Evolutionary conservation across 345 rosid genomes (phyloP).

Genomic region (Lenwebbia sp.): DNA sequence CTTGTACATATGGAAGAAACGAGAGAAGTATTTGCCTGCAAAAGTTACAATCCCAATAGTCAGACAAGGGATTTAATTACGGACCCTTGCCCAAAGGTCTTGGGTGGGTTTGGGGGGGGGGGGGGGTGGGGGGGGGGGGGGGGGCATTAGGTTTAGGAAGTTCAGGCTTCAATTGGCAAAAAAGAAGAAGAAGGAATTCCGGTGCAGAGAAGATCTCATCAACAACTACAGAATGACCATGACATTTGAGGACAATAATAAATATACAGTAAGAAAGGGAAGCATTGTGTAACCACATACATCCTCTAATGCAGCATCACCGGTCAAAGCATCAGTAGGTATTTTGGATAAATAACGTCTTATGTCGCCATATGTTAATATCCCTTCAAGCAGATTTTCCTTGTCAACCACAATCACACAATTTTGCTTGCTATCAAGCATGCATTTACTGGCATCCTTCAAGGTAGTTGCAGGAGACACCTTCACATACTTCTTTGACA

Average conservation of each 20-base stretch:
- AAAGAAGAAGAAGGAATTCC: not conserved
- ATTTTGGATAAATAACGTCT: conserved; percentile 42
- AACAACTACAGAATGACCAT: not conserved
- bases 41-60: not conserved
- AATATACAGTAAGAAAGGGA: not conserved
- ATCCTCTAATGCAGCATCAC: conserved; percentile 36
- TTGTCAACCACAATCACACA: conserved; percentile 65
- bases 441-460: conserved; percentile 66
- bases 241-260: not conserved
- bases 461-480: conserved; percentile 40
- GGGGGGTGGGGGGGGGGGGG: not conserved
- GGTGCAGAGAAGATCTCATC: not conserved
- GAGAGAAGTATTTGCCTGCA: conserved; percentile 52
- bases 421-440: conserved; percentile 59
- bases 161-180: not conserved
- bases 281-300: conserved; percentile 23
- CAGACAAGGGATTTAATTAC: not conserved
- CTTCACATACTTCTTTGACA: conserved; percentile 72
- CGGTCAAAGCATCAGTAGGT: conserved; percentile 17
- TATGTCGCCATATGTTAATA: conserved; percentile 70
- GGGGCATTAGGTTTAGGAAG: not conserved
- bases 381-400: conserved; percentile 72
- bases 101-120: not conserved
- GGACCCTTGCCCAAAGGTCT: not conserved
- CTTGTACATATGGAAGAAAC: conserved; percentile 75